Evolutionary conservation across 2,329 filamentous ascomycete species (phyloP), one percentile per base, ranked within the genome.

Genomic region (Cucurbitaria berberidis): DNA sequence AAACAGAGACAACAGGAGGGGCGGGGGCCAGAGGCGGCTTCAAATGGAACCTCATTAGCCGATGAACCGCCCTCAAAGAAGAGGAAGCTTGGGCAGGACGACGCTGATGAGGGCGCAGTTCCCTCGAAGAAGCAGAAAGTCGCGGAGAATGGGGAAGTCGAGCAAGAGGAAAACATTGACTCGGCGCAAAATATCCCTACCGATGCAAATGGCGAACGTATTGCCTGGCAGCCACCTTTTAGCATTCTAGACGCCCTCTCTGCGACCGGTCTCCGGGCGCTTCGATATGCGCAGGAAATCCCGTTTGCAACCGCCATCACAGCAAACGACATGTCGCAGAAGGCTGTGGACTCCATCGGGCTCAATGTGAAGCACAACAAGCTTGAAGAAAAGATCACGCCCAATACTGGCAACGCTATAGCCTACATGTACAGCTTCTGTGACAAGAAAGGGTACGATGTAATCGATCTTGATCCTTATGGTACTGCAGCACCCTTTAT

Each of bases 381-480:
- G 13, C 81, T 96, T 1, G 78, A 84, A 39, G 81, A 85, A 42
- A 89, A 86, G 64, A 89, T 98, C 53, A 83, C 81, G 3, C 84
- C 90, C 4, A 89, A 87, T 27, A 87, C 88, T 29, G 89, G 90
- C 39, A 93, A 98, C 76, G 95, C 95, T 1, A 85, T 95, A 41
- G 87, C 86, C 3, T 91, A 96, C 75, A 98, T 99, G 93, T 97
- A 98, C 74, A 83, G 83, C 56, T 78, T 85, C 47, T 80, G 89
- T 40, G 83, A 86, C 6, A 82, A 65, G 64, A 77, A 71, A 72
- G 71, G 70, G 7, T 99, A 96, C 73, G 91, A 98, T 74, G 93
- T 97, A 19, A 95, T 99, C 59, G 95, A 99, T 72, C 83, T 99
- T 26, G 95, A 99, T 72, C 95, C 95, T 0, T 99, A 99, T 67